Evolutionary conservation across 208 protist genomes (phyloP).

Genomic region (Phytomonas sp.): DNA sequence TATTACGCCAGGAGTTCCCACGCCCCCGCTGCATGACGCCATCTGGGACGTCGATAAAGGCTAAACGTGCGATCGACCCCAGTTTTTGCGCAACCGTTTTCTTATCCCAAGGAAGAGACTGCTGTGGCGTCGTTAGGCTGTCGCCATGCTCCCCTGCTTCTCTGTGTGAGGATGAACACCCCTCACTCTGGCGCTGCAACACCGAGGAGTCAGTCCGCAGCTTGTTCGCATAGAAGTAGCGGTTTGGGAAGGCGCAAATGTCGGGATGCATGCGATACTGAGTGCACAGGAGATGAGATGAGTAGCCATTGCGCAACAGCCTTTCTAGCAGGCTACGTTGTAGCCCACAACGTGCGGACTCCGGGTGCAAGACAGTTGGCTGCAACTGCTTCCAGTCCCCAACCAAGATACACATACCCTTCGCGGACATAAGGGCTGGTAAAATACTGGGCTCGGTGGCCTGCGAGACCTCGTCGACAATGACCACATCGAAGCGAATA

Average conservation of each 20-base stretch:
- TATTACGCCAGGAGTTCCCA: conserved; percentile 34
- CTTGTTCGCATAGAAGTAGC: conserved; percentile 64
- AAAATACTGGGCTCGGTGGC: conserved; percentile 81
- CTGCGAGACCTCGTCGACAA: conserved; percentile 92
- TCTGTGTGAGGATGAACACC: background rate
- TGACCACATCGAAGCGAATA: conserved; percentile 69
- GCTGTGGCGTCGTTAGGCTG: background rate
- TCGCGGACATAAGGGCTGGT: conserved; percentile 53
- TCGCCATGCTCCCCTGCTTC: background rate
- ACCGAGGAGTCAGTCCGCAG: conserved; percentile 45
- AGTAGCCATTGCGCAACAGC: conserved; percentile 49
- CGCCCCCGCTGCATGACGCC: conserved; percentile 39
- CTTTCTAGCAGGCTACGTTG: conserved; percentile 64
- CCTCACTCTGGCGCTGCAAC: conserved; percentile 11
- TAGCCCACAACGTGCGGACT: conserved; percentile 46
- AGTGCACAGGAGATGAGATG: conserved; percentile 56
- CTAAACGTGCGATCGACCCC: conserved; percentile 32
- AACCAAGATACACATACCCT: conserved; percentile 57
- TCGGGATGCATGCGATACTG: conserved; percentile 90
- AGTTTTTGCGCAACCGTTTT: conserved; percentile 16
- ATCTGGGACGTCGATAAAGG: conserved; percentile 58
- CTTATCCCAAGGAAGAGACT: background rate
- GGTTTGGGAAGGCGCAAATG: conserved; percentile 79
- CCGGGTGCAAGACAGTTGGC: conserved; percentile 70
- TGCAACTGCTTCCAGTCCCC: conserved; percentile 89